Evolutionary conservation across 495 filamentous ascomycete species (phyloP).

Genomic region (Aspergillus nidulans): DNA sequence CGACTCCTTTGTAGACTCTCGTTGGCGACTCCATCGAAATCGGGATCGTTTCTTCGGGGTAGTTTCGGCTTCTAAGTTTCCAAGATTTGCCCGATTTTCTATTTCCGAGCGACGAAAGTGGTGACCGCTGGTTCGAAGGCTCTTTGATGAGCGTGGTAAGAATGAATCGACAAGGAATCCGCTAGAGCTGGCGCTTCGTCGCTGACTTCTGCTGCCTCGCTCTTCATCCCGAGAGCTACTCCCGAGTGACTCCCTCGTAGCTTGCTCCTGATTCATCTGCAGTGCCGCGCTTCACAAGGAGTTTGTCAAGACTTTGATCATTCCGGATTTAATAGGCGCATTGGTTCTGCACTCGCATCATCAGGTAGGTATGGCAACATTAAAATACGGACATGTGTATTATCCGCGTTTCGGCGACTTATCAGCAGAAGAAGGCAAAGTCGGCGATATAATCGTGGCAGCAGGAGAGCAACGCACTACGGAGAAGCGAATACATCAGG

Average conservation of each 20-base stretch:
- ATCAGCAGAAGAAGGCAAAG: not conserved
- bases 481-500: not conserved
- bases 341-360: constrained; percentile 3
- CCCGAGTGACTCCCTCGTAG: constrained; percentile 35
- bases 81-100: constrained; percentile 29
- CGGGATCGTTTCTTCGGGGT: constrained; percentile 38
- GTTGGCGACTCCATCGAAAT: constrained; percentile 37
- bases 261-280: constrained; percentile 30
- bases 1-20: constrained; percentile 23
- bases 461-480: not conserved
- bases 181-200: constrained; percentile 37
- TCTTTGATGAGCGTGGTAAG: constrained; percentile 29
- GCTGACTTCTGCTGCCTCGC: constrained; percentile 21
- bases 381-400: not conserved
- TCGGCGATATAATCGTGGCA: not conserved
- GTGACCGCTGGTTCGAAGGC: constrained; percentile 24
- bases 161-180: constrained; percentile 44
- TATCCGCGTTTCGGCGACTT: not conserved
- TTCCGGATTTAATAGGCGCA: constrained; percentile 16
- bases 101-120: constrained; percentile 25
- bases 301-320: not conserved
- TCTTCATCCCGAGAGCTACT: constrained; percentile 39
- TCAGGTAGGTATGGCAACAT: not conserved
- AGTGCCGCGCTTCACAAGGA: constrained; percentile 16
- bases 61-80: constrained; percentile 28